Evolutionary conservation across 2,329 filamentous ascomycete genomes (phyloP).

Genomic region (Calonectria honghensis): DNA sequence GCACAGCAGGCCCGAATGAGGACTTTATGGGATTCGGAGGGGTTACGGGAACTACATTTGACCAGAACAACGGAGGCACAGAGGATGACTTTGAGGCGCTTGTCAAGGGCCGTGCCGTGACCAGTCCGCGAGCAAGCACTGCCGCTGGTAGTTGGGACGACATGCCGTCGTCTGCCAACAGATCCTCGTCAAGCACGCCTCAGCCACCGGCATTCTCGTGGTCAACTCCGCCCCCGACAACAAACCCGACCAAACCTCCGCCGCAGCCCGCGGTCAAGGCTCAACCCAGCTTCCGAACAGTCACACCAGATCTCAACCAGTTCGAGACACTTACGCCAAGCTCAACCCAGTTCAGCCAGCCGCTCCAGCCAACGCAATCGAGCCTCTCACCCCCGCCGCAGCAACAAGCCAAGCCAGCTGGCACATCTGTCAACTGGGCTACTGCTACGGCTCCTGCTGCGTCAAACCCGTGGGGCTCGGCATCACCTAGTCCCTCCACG

Average conservation of each 20-base stretch:
- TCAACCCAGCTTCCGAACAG: constrained; percentile 70
- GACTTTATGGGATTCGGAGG: constrained; percentile 84
- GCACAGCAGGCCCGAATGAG: constrained; percentile 71
- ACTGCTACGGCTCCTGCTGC: constrained; percentile 59
- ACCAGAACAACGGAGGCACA: constrained; percentile 70
- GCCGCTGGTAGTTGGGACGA: constrained; percentile 71
- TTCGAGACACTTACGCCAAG: constrained; percentile 75
- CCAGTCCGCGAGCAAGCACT: constrained; percentile 63
- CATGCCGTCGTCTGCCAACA: constrained; percentile 59
- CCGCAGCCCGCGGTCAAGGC: constrained; percentile 60
- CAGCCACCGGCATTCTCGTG: constrained; percentile 76
- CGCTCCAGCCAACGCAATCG: constrained; percentile 68
- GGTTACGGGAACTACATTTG: constrained; percentile 76
- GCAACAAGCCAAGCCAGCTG: constrained; percentile 45
- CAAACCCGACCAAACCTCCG: constrained; percentile 56
- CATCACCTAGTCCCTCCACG: constrained; percentile 55
- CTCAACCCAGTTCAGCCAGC: constrained; percentile 78
- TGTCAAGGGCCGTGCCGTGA: constrained; percentile 80
- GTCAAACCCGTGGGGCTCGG: constrained; percentile 70
- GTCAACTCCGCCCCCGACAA: constrained; percentile 74
- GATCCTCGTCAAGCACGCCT: constrained; percentile 61
- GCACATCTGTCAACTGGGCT: constrained; percentile 72
- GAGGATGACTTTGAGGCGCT: constrained; percentile 91
- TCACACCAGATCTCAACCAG: constrained; percentile 74
- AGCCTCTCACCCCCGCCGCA: constrained; percentile 55